A percentile compares a stretch with the other conserved stretches of the same genome.
These are phyloP conservation scores for Cladosporium colombiae DNA, from an alignment of 2,329 filamentous ascomycete species.

Conservation along the genomic window DNA sequence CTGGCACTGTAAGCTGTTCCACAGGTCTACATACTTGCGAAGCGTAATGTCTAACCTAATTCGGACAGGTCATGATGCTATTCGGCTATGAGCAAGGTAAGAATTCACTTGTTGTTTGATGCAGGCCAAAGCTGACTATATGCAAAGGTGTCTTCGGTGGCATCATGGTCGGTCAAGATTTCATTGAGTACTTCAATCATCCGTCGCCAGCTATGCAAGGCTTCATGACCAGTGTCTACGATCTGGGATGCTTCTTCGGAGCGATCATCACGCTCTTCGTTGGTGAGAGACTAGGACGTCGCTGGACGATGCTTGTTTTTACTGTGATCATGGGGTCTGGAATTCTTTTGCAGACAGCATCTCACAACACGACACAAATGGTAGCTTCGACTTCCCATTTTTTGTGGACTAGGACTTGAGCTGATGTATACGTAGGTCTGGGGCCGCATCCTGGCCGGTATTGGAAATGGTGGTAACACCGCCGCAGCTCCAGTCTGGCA, in stretches of 20 bases:
- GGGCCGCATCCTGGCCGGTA: constrained; percentile 44
- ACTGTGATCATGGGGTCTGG: constrained; percentile 42
- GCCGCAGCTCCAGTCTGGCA: constrained; percentile 46
- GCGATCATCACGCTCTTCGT: constrained; percentile 32
- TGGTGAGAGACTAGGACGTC: constrained; percentile 32
- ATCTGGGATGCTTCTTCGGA: constrained; percentile 33
- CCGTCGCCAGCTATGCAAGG: constrained; percentile 16
- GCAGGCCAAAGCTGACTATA: neutral
- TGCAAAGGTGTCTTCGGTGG: constrained; percentile 14
- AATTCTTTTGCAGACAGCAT: constrained; percentile 41
- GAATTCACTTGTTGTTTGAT: neutral
- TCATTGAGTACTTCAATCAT: constrained; percentile 19
- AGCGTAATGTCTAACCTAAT: neutral
- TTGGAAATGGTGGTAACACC: constrained; percentile 36
- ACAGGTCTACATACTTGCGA: neutral
- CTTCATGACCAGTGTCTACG: constrained; percentile 24
- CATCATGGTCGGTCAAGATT: constrained; percentile 17
- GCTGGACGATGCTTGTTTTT: constrained; percentile 31
- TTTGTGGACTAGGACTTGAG: neutral
- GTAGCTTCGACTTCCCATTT: constrained; percentile 10
- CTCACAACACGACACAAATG: constrained; percentile 40
- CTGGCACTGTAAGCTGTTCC: constrained; percentile 25
- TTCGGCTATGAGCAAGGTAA: constrained; percentile 34
- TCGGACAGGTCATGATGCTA: constrained; percentile 25
- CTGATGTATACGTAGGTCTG: constrained; percentile 28